phyloP scores from a whole-genome alignment of 1,139 yeast genomes.

The Scheffersomyces illinoinensis region DNA sequence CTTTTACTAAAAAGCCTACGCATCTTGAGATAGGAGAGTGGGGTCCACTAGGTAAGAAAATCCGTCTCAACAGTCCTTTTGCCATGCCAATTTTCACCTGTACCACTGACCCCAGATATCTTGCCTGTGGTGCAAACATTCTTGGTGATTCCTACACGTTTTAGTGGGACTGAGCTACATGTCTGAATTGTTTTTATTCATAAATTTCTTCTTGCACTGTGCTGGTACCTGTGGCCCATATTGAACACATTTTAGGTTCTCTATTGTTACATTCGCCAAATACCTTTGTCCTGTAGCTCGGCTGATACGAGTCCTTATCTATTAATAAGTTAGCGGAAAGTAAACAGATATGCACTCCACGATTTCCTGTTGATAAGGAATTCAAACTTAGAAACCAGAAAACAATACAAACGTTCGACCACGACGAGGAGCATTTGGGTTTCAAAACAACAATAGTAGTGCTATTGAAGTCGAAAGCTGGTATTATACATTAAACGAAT shows the following conservation, averaged over 20 bases:
- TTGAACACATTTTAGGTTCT: background rate
- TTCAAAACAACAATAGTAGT: background rate
- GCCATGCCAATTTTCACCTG: constrained; percentile 1
- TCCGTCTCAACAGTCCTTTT: background rate
- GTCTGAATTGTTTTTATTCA: too few species aligned
- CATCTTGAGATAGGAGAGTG: background rate
- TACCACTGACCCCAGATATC: background rate
- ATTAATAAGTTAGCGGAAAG: background rate
- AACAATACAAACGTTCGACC: background rate
- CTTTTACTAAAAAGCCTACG: constrained; percentile 2
- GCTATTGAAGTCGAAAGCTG: background rate
- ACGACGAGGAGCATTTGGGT: background rate
- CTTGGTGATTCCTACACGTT: background rate
- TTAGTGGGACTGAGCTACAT: background rate
- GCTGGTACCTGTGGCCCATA: background rate
- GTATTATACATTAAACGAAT: background rate
- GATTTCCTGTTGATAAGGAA: background rate
- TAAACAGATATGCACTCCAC: background rate
- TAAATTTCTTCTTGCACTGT: background rate
- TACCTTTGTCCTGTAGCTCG: background rate
- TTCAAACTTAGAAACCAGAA: background rate
- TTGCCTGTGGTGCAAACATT: background rate
- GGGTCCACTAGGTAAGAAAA: background rate
- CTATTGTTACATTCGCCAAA: background rate
- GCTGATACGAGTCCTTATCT: background rate